These are phyloP conservation scores for Aspergillus sp. DNA, from an alignment of 2,329 filamentous ascomycete species.

Conservation along the genomic window DNA sequence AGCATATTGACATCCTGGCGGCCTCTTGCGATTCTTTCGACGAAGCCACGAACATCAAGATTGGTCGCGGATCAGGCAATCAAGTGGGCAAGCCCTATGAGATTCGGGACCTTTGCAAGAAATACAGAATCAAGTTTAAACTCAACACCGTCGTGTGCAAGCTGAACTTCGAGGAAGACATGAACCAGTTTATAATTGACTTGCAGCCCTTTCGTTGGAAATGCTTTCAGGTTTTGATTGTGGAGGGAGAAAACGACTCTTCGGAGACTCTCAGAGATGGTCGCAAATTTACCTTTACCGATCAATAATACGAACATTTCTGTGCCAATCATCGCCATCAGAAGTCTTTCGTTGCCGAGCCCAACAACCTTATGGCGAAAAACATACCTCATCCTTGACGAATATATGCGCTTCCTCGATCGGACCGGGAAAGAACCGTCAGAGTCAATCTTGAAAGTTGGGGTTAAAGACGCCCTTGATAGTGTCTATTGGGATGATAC, in stretches of 20 bases:
- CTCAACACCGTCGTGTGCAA: background rate
- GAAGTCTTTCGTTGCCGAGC: background rate
- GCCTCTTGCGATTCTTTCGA: background rate
- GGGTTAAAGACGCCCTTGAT: background rate
- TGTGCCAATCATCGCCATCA: background rate
- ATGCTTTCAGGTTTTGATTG: background rate
- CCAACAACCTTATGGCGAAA: background rate
- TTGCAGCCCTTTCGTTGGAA: background rate
- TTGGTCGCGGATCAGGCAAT: background rate
- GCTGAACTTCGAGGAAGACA: background rate
- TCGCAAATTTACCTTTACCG: background rate
- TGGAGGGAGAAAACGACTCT: background rate
- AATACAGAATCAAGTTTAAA: background rate
- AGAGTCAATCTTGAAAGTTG: background rate
- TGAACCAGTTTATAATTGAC: background rate
- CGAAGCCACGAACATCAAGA: background rate
- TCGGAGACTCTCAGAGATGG: background rate
- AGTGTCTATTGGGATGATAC: background rate
- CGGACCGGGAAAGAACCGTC: background rate
- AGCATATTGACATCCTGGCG: background rate
- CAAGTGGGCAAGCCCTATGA: background rate
- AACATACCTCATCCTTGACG: background rate
- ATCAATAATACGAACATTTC: background rate
- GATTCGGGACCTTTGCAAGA: background rate
- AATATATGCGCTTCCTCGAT: background rate